Evolutionary conservation across 768 basidiomycete genomes (phyloP), one percentile per base, ranked within the genome.

Genomic region (Phanerochaete sordida): DNA sequence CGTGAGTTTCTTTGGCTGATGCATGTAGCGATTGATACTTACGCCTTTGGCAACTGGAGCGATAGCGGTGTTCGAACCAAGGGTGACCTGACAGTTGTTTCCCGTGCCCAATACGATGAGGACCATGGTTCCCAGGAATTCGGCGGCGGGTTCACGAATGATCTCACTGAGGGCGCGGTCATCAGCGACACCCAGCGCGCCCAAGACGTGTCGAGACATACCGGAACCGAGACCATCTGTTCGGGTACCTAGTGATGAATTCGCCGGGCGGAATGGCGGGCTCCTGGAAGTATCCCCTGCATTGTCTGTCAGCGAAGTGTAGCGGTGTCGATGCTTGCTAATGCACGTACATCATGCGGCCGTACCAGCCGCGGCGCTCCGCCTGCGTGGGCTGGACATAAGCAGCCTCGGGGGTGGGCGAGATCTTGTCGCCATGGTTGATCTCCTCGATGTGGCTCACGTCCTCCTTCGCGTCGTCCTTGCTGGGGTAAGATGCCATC

Each of bases 141-240:
- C 62, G 1, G 87, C 87, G 27, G 77, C 77, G 13, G 84, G 80
- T 70, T 89, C 86, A 59, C 82, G 77, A 45, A 87, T 68, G 46
- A 69, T 64, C 57, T 75, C 71, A 30, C 84, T 83, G 61, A 27
- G 26, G 4, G 8, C 19, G 39, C 39, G 4, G 4, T 43, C 4
- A 4, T 43, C 19, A 43, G 39, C 39, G 39, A 19, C 8, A 4
- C 4, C 19, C 39, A 43, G 19, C 39, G 1, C 43, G 19, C 11
- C 8, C 27, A 56, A 43, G 15, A 51, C 1, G 2, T 54, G 19
- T 55, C 39, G 9, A 37, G 3, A 37, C 59, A 26, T 48, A 60
- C 59, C 59, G 37, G 26, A 47, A 45, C 28, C 53, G 55, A 15
- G 59, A 54, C 59, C 59, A 60, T 27, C 59, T 53, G 45, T 60